Evolutionary conservation across 176 grass and related monocot genomes (phyloP).

Genomic region (Phoenix dactylifera): DNA sequence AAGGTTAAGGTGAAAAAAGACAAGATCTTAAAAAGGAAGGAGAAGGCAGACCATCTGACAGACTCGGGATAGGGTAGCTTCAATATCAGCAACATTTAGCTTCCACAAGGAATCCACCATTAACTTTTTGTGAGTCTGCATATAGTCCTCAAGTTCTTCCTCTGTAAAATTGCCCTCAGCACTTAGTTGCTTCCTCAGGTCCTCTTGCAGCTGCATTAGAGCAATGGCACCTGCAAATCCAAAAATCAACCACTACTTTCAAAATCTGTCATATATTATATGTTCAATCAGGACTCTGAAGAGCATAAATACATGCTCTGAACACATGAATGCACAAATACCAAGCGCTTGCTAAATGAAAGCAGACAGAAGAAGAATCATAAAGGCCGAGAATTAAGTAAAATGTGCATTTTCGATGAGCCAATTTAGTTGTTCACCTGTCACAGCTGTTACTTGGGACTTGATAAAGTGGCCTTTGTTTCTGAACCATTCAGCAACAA

Average conservation of each 20-base stretch:
- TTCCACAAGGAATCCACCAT: slow-evolving; percentile 99
- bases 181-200: slow-evolving; percentile 71
- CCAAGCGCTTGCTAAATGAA: background rate
- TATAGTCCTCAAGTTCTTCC: slow-evolving; percentile 66
- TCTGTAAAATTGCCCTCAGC: slow-evolving; percentile 71
- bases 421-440: slow-evolving; percentile 30
- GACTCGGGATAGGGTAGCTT: slow-evolving; percentile 81
- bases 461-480: slow-evolving; percentile 99
- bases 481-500: slow-evolving; percentile 97
- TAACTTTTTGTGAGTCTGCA: slow-evolving; percentile 78
- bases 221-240: slow-evolving; percentile 79
- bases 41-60: slow-evolving; percentile 73
- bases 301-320: no score
- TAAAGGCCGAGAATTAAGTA: no score
- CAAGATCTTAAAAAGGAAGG: no score
- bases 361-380: background rate
- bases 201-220: slow-evolving; percentile 90
- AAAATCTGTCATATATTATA: background rate
- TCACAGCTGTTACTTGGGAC: slow-evolving; percentile 93
- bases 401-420: no score
- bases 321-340: background rate
- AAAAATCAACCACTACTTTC: slow-evolving; percentile 1
- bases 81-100: slow-evolving; percentile 98
- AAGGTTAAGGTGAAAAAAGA: slow-evolving; percentile 16
- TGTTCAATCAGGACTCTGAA: no score